Conservation (phyloP, 1,139 yeast genomes). For the Taphrina betulina region DNA sequence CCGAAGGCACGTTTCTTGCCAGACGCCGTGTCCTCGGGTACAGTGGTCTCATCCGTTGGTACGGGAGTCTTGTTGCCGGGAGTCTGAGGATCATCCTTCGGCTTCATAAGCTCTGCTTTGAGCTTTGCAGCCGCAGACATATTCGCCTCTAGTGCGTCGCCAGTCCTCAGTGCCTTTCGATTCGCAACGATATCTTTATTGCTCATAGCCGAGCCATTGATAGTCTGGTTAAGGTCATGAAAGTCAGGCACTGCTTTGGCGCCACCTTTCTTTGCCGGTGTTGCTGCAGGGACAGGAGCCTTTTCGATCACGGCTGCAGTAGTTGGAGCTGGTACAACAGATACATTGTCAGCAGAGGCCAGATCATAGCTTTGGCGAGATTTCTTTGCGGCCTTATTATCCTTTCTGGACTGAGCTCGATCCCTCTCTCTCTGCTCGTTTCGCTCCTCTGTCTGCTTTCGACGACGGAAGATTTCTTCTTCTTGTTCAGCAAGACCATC, state of each 20-base stretch:
- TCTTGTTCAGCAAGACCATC: slow-evolving; percentile 68
- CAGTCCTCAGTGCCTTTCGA: slow-evolving; percentile 70
- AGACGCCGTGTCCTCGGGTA: slow-evolving; percentile 36
- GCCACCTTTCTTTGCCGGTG: slow-evolving; percentile 18
- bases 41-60: slow-evolving; percentile 32
- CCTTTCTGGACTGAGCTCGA: slow-evolving; percentile 50
- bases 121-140: slow-evolving; percentile 31
- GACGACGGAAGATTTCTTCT: slow-evolving; percentile 69
- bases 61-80: slow-evolving; percentile 37
- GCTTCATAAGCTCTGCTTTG: slow-evolving; percentile 28
- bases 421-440: slow-evolving; percentile 64
- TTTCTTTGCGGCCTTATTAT: slow-evolving; percentile 36
- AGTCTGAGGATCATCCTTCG: slow-evolving; percentile 47
- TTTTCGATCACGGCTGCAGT: slow-evolving; percentile 32
- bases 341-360: slow-evolving; percentile 29
- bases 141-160: slow-evolving; percentile 47
- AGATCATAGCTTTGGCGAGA: slow-evolving; percentile 12
- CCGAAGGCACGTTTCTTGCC: slow-evolving; percentile 32
- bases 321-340: slow-evolving; percentile 29
- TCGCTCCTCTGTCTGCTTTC: slow-evolving; percentile 67
- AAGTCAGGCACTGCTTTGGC: slow-evolving; percentile 36
- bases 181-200: slow-evolving; percentile 49
- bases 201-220: slow-evolving; percentile 26
- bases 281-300: slow-evolving; percentile 13
- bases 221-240: slow-evolving; percentile 35